phyloP scores from a whole-genome alignment of 2,329 filamentous ascomycete genomes.

The Trichoderma citrinoviride region DNA sequence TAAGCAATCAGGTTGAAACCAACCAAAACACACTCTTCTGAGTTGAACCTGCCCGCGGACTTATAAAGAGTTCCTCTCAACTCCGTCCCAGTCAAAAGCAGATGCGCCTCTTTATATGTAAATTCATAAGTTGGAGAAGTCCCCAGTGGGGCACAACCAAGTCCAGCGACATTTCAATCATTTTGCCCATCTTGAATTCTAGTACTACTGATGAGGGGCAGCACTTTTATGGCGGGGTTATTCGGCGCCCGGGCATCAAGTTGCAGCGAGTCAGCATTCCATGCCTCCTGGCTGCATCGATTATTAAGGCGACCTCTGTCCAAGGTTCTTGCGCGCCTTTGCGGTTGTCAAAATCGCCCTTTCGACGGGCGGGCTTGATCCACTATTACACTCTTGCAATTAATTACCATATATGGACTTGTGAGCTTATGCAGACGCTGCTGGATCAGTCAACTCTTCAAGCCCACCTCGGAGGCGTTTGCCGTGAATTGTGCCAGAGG shows the following conservation, averaged over 20 bases:
- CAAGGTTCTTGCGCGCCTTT: constrained; percentile 18
- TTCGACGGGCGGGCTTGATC: neutral
- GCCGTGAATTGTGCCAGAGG: too few species aligned
- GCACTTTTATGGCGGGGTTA: neutral
- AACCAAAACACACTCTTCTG: neutral
- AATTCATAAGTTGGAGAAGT: neutral
- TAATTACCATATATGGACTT: too few species aligned
- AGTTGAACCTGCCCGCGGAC: neutral
- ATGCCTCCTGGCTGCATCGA: neutral
- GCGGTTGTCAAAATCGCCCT: constrained; percentile 17
- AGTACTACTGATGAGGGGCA: too few species aligned
- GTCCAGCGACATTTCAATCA: neutral
- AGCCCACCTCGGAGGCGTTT: too few species aligned
- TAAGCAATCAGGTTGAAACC: neutral
- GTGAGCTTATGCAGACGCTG: too few species aligned
- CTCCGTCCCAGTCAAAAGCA: neutral
- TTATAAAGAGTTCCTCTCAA: neutral
- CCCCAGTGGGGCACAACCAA: neutral
- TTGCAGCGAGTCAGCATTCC: constrained; percentile 13
- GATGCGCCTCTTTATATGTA: neutral
- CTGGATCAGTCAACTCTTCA: too few species aligned
- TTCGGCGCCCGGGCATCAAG: neutral
- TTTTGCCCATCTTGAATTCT: neutral
- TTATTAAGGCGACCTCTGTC: too few species aligned
- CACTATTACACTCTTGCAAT: neutral